Percentiles rank a stretch among this genome's conserved stretches.
Conservation (phyloP, 805 yeast genomes). For the Nematodospora valgi region DNA sequence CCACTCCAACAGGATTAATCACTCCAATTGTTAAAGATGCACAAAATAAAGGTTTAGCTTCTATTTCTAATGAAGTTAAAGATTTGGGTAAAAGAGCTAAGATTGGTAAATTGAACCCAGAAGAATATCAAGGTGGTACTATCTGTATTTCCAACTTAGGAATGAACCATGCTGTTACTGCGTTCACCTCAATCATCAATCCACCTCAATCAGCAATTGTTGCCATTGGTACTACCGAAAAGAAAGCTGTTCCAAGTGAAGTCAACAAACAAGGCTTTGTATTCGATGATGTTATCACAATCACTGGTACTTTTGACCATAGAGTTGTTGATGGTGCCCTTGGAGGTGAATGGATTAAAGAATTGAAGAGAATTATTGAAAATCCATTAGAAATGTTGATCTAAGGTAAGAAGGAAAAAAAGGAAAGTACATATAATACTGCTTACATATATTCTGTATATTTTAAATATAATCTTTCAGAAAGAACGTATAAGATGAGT, state of each 20-base stretch:
- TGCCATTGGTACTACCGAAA: conserved; percentile 91
- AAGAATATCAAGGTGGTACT: conserved; percentile 99
- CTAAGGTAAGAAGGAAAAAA: conserved; percentile 35
- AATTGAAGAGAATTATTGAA: conserved; percentile 85
- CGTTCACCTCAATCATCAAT: conserved; percentile 95
- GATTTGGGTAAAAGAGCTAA: conserved; percentile 96
- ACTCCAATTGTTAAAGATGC: conserved; percentile 95
- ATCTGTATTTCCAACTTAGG: conserved; percentile 98
- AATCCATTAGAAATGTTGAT: conserved; percentile 93
- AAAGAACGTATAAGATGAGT: too few species aligned
- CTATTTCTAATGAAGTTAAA: conserved; percentile 81
- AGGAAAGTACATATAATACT: not conserved
- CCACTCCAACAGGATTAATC: conserved; percentile 95
- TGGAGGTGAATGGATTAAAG: conserved; percentile 96
- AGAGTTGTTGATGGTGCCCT: conserved; percentile 96
- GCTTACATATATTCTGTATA: not conserved
- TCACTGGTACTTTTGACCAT: conserved; percentile 98
- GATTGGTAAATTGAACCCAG: conserved; percentile 87
- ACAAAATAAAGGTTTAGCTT: conserved; percentile 77
- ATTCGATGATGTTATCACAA: conserved; percentile 85
- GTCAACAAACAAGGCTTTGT: conserved; percentile 88
- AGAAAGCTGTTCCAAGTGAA: conserved; percentile 89
- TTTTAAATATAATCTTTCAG: too few species aligned
- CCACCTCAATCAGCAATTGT: conserved; percentile 95
- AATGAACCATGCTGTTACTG: conserved; percentile 90